These are phyloP conservation scores for Bimuria novae-zelandiae DNA, from an alignment of 2,329 filamentous ascomycete genomes.

Conservation along the genomic window DNA sequence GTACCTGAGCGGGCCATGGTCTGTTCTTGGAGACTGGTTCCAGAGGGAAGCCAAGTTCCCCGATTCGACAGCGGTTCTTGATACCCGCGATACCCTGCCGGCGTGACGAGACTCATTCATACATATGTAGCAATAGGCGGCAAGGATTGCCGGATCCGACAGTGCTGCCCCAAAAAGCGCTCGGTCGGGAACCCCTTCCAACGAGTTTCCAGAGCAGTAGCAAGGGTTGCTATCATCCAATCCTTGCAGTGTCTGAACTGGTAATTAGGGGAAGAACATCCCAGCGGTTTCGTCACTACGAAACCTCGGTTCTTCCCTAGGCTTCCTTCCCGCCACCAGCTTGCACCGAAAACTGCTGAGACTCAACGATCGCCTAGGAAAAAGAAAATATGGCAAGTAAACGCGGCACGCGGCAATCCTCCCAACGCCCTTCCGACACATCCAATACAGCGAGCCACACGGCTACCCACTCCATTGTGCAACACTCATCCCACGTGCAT, in stretches of 20 bases:
- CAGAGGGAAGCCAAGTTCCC: not conserved
- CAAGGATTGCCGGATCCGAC: not conserved
- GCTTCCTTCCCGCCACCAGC: not conserved
- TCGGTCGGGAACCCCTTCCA: not conserved
- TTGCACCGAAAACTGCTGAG: not conserved
- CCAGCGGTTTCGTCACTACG: not conserved
- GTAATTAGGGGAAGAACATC: not conserved
- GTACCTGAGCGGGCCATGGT: not conserved
- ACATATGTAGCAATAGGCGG: not conserved
- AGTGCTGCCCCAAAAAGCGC: not conserved
- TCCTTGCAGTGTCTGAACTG: too few species aligned
- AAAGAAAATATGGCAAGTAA: not conserved
- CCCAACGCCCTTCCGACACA: not conserved
- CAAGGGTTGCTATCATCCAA: too few species aligned
- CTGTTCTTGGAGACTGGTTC: not conserved
- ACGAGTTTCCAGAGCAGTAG: not conserved
- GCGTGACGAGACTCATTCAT: not conserved
- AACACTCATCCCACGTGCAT: slow-evolving; percentile 2
- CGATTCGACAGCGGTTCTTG: not conserved
- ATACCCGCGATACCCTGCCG: not conserved
- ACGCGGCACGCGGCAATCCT: slow-evolving; percentile 5
- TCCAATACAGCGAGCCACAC: not conserved
- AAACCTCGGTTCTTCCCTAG: too few species aligned
- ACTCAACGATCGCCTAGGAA: not conserved
- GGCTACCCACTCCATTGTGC: not conserved